phyloP scores from a whole-genome alignment of 1,284 basidiomycete species.

The Cutaneotrichosporon sp. region DNA sequence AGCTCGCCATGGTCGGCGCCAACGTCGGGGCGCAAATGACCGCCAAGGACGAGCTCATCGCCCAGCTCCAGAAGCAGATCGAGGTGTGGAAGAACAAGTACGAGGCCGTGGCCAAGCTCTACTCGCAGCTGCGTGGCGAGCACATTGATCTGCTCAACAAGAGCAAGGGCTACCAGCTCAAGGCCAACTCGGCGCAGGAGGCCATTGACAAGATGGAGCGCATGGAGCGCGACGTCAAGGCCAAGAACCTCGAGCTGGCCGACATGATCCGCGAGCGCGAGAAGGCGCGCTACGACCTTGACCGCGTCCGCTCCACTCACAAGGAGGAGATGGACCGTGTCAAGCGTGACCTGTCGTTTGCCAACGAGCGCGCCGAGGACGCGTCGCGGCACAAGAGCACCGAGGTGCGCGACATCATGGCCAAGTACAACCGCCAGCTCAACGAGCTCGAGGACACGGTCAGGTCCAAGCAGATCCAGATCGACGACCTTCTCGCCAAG shows the following conservation, averaged over 20 bases:
- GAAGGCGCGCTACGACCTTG: slow-evolving; percentile 93
- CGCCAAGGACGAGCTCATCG: slow-evolving; percentile 94
- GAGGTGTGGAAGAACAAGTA: slow-evolving; percentile 98
- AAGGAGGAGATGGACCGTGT: slow-evolving; percentile 95
- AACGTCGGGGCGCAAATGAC: slow-evolving; percentile 86
- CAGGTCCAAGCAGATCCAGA: slow-evolving; percentile 88
- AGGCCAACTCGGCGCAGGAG: slow-evolving; percentile 97
- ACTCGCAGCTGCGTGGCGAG: slow-evolving; percentile 95
- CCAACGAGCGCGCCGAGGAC: slow-evolving; percentile 98
- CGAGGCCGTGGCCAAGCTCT: slow-evolving; percentile 96
- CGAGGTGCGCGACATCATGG: slow-evolving; percentile 84
- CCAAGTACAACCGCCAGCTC: slow-evolving; percentile 95
- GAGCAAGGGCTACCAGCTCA: slow-evolving; percentile 96
- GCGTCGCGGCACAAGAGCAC: slow-evolving; percentile 86
- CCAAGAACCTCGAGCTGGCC: slow-evolving; percentile 96
- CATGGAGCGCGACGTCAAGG: slow-evolving; percentile 97
- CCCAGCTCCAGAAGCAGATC: slow-evolving; percentile 95
- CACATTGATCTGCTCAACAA: slow-evolving; percentile 97
- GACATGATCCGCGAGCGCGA: slow-evolving; percentile 99
- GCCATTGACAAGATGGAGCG: slow-evolving; percentile 99
- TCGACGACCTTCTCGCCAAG: slow-evolving; percentile 83
- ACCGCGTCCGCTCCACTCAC: slow-evolving; percentile 89
- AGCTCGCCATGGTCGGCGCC: slow-evolving; percentile 73
- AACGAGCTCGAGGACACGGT: slow-evolving; percentile 93
- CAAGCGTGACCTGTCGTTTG: slow-evolving; percentile 89